phyloP scores from a whole-genome alignment of 2,329 filamentous ascomycete species.

The Fusarium protoensiforme region DNA sequence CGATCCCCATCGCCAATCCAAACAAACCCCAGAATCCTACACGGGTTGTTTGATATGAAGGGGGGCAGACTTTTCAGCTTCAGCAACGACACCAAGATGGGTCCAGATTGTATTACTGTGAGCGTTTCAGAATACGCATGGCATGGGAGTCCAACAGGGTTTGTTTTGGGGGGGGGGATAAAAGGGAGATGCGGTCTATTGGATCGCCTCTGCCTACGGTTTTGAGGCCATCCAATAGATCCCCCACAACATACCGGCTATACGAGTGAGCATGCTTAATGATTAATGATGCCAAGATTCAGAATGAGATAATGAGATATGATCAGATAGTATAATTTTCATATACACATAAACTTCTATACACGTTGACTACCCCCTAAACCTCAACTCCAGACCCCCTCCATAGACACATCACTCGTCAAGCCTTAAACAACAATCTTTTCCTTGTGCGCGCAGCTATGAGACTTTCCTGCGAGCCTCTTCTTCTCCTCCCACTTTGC shows the following conservation, averaged over 20 bases:
- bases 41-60: not conserved
- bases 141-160: not conserved
- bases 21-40: conserved; percentile 23
- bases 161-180: not conserved
- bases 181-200: not conserved
- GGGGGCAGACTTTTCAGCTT: not conserved
- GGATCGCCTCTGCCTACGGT: not conserved
- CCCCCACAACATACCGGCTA: not conserved
- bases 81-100: not conserved
- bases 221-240: not conserved
- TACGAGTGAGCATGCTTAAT: not conserved
- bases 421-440: conserved; percentile 33
- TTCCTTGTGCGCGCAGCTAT: conserved; percentile 43
- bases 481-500: conserved; percentile 39
- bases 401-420: not conserved
- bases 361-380: not conserved
- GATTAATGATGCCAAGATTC: conserved; percentile 1
- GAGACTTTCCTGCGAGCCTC: conserved; percentile 41
- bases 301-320: not conserved
- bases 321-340: not conserved
- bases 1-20: conserved; percentile 49
- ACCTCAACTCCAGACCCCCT: not conserved
- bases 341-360: not conserved
- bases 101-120: not conserved
- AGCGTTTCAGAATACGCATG: not conserved